phyloP scores from a whole-genome alignment of 768 basidiomycete species.

The Hericium coralloides region DNA sequence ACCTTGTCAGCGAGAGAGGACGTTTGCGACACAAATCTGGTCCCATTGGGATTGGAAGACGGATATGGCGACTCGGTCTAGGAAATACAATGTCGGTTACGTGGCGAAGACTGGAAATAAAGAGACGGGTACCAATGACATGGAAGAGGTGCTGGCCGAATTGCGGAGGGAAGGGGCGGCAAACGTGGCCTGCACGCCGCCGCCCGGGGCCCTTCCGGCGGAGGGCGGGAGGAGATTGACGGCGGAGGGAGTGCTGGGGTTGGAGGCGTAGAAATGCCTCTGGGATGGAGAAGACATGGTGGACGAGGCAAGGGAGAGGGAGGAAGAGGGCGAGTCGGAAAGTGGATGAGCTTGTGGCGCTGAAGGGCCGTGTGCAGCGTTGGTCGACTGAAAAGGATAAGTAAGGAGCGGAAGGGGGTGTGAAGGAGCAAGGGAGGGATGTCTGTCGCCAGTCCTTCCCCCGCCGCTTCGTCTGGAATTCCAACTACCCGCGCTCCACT shows the following conservation, averaged over 20 bases:
- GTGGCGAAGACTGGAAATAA: slow-evolving; percentile 5
- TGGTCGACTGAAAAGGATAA: too few species aligned
- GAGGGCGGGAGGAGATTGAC: slow-evolving; percentile 12
- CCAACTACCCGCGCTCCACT: too few species aligned
- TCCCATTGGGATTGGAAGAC: not conserved
- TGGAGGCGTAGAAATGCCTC: not conserved
- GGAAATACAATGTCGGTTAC: not conserved
- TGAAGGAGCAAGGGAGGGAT: too few species aligned
- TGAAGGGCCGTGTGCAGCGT: too few species aligned
- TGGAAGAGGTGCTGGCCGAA: slow-evolving; percentile 14
- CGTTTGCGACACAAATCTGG: not conserved
- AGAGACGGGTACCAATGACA: slow-evolving; percentile 7
- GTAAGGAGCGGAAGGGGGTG: too few species aligned
- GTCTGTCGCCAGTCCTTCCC: too few species aligned
- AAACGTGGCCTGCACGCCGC: slow-evolving; percentile 14
- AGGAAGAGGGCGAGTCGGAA: not conserved
- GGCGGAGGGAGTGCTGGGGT: slow-evolving; percentile 6
- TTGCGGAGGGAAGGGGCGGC: slow-evolving; percentile 11
- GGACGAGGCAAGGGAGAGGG: slow-evolving; percentile 31
- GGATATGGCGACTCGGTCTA: slow-evolving; percentile 2
- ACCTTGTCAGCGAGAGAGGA: not conserved
- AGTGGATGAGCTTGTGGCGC: too few species aligned
- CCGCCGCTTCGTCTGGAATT: too few species aligned
- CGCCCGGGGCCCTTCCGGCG: not conserved
- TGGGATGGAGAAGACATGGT: slow-evolving; percentile 39